Percentiles rank a stretch among this genome's conserved stretches.
These are phyloP conservation scores for Vanderwaltozyma polyspora DNA, from an alignment of 805 yeast genomes.

Conservation along the genomic window DNA sequence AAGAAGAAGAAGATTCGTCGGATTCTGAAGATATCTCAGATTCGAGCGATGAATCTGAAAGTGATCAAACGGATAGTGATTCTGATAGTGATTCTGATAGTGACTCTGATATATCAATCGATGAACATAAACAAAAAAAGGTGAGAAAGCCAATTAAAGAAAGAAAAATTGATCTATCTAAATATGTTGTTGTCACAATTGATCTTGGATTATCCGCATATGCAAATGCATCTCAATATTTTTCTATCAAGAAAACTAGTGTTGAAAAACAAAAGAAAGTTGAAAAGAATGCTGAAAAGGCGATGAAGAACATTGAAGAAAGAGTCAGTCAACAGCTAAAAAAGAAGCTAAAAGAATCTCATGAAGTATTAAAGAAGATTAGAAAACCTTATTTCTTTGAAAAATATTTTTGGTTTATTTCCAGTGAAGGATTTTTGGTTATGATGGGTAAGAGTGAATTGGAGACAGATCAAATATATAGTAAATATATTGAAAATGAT, in stretches of 20 bases:
- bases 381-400: constrained; percentile 85
- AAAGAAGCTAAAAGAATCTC: constrained; percentile 48
- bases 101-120: constrained; percentile 5
- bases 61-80: constrained; percentile 17
- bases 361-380: constrained; percentile 41
- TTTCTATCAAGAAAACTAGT: constrained; percentile 64
- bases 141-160: constrained; percentile 3
- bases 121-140: constrained; percentile 8
- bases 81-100: constrained; percentile 14
- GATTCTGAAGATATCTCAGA: constrained; percentile 13
- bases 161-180: constrained; percentile 6
- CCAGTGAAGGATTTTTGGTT: constrained; percentile 79
- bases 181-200: constrained; percentile 43
- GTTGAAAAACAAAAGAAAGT: constrained; percentile 72
- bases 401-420: constrained; percentile 87
- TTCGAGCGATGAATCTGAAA: constrained; percentile 10
- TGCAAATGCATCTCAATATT: constrained; percentile 80
- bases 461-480: constrained; percentile 72
- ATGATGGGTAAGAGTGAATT: constrained; percentile 74
- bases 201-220: constrained; percentile 65
- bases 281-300: constrained; percentile 62
- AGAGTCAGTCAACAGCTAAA: constrained; percentile 65
- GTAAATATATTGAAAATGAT: constrained; percentile 59
- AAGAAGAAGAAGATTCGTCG: constrained; percentile 25
- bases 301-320: constrained; percentile 71